Conservation (phyloP, 2,329 filamentous ascomycete species). For the Phialocephala sp. region DNA sequence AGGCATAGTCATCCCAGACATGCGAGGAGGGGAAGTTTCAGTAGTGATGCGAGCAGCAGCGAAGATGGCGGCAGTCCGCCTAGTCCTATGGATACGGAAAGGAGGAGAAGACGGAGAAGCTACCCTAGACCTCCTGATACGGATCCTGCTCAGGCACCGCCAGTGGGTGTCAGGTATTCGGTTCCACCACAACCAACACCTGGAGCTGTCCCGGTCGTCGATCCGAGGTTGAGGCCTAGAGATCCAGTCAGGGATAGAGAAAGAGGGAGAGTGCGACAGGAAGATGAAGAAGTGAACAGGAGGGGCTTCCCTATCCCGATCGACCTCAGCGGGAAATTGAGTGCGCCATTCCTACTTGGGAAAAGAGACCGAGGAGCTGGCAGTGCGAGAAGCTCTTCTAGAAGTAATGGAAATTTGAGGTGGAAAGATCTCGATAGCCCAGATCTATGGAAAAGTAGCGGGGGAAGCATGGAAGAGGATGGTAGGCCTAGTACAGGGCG, state of each 20-base stretch:
- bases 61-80: constrained; percentile 28
- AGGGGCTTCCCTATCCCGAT: constrained; percentile 36
- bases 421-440: constrained; percentile 32
- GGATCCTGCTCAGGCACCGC: constrained; percentile 1
- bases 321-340: constrained; percentile 40
- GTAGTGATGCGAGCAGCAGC: constrained; percentile 33
- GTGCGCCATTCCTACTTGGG: constrained; percentile 39
- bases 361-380: constrained; percentile 43
- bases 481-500: background rate
- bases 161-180: constrained; percentile 21
- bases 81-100: constrained; percentile 19
- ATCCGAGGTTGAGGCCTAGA: constrained; percentile 15
- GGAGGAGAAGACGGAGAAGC: constrained; percentile 46
- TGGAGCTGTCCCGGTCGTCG: constrained; percentile 18
- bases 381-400: constrained; percentile 35
- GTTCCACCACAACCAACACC: constrained; percentile 14
- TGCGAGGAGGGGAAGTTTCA: constrained; percentile 30
- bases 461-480: constrained; percentile 28
- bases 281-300: constrained; percentile 33
- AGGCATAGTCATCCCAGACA: constrained; percentile 56
- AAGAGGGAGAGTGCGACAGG: constrained; percentile 42
- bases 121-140: constrained; percentile 36
- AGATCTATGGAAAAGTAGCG: constrained; percentile 36
- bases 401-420: constrained; percentile 25
- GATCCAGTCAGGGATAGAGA: constrained; percentile 24